Percentiles rank a stretch among this genome's conserved stretches.
Evolutionary conservation across 1,284 basidiomycete genomes (phyloP).

Genomic region (Abortiporus biennis): DNA sequence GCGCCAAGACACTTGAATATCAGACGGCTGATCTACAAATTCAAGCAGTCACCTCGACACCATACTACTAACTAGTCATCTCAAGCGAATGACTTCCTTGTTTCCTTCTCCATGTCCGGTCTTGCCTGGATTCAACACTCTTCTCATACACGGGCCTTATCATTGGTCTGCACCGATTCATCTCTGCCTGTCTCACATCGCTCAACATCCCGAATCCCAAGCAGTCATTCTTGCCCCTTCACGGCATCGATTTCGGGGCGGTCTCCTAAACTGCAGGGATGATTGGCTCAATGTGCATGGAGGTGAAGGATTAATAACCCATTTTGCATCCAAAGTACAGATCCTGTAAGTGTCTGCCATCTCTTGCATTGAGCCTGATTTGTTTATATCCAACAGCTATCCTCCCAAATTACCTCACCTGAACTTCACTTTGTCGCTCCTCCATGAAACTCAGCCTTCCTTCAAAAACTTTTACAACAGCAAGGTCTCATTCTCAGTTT

Average conservation of each 20-base stretch:
- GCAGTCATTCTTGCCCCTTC: slow-evolving; percentile 50
- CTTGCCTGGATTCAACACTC: slow-evolving; percentile 25
- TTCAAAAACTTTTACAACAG: slow-evolving; percentile 31
- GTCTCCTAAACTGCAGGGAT: slow-evolving; percentile 46
- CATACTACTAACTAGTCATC: too few species aligned
- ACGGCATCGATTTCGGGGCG: slow-evolving; percentile 30
- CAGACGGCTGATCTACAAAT: too few species aligned
- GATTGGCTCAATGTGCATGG: slow-evolving; percentile 44
- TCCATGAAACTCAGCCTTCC: slow-evolving; percentile 31
- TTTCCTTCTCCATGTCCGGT: slow-evolving; percentile 19
- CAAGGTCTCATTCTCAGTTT: slow-evolving; percentile 35
- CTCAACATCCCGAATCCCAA: slow-evolving; percentile 25
- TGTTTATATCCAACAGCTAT: slow-evolving; percentile 41
- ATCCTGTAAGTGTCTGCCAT: slow-evolving; percentile 42
- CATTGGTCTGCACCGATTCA: slow-evolving; percentile 34
- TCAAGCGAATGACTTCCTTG: slow-evolving; percentile 24
- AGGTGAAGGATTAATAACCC: slow-evolving; percentile 35
- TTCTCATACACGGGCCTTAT: slow-evolving; percentile 29
- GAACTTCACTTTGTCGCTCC: slow-evolving; percentile 45
- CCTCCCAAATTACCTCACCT: slow-evolving; percentile 58
- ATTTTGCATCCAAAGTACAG: slow-evolving; percentile 39
- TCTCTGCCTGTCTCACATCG: slow-evolving; percentile 39
- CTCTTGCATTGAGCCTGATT: slow-evolving; percentile 10
- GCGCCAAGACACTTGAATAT: too few species aligned
- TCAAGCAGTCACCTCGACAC: too few species aligned